Base-by-base conservation (phyloP, 306 rosid genomes). In the Pachyrhizus erosus region DNA sequence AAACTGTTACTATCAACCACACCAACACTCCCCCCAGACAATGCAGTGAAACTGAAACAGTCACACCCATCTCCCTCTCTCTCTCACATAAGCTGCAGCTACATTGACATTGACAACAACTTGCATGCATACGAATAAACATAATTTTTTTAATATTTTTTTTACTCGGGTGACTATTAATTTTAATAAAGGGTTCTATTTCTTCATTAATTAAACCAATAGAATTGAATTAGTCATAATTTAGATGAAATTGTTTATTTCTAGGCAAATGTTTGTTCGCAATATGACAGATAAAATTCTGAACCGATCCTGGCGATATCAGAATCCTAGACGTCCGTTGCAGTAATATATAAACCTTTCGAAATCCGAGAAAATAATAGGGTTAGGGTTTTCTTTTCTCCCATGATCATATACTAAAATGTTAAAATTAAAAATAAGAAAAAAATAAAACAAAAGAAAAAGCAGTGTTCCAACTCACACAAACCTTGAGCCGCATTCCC, bases 1-100 rank as follows among this genome's bases (percentile, higher is more conserved):
- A 49, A 75, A 80, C 88, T 64, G 84, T 77, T 74, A 23, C 84
- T 69, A 75, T 58, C 86, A 79, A 72, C 81, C 81, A 85, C 84
- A 87, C 88, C 48, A 9, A 67, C 72, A 85, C 88, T 78, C 75
- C 81, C 80, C 80, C 84, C 86, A 82, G 82, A 80, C 84, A 86
- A 34, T 65, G 80, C 89, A 79, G 89, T 86, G 87, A 83, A 87
- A 88, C 89, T 34, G 1, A 65, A n/a, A 66, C 45, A 76, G 89
- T 88, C 77, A 87, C 77, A 37, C 14, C 64, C 68, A 82, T 77
- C 77, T 57, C 39, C 10, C 70, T 26, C 76, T 77, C 83, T 78
- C 26, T 49, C 45, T 75, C 69, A 24, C 6, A 34, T 62, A 61
- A 83, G 74, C 88, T 84, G 84, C 80, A 84, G 61, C 84, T 81